Base-by-base conservation (phyloP, 2,329 filamentous ascomycete species). In the Penicillium sp. region DNA sequence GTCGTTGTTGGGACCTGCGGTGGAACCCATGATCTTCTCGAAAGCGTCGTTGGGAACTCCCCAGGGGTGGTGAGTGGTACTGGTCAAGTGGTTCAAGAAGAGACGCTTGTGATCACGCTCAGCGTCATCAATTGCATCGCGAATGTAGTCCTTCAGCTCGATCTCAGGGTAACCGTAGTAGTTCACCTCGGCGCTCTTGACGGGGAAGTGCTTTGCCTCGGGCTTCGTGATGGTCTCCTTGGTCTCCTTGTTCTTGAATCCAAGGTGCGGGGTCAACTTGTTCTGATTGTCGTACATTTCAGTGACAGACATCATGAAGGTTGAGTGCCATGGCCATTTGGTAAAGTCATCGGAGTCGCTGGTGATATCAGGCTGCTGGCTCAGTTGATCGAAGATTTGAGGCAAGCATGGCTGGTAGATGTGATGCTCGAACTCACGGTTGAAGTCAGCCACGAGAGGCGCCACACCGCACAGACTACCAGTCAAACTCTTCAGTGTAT, bases 341-440 rank as follows among this genome's bases (percentile, higher is more conserved):
- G 58, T 65, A 38, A 66, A 69, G 36, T 70, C 60, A 4, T 66
- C 55, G 0, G 65, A 60, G 32, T 61, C 45, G 11, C 56, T 61
- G 8, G 52, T 64, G 32, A 58, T 60, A 40, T 66, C 64, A 1
- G 50, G 45, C 47, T 66, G 66, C 10, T 61, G 54, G 45, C 58
- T 66, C 6, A 71, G 47, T 3, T 61, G 63, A 9, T 64, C 55
- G 27, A 70, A 58, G 5, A 72, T 59, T 9, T 72, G 77, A 0
- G 77, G 72, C 45, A 80, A 53, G 42, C 77, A 79, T 0, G 77
- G 77, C 40, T 79, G 75, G 54, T 79, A 79, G 21, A 78, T 64
- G 47, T 77, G 71, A 22, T 77, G 67, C 4, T 67, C 58, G 47
- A 71, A 72, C 53, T 79, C 77, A 16, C 69, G 65, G 32, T 79